Conservation (phyloP, 257 asterid species). For the Fraxinus cuspidata region DNA sequence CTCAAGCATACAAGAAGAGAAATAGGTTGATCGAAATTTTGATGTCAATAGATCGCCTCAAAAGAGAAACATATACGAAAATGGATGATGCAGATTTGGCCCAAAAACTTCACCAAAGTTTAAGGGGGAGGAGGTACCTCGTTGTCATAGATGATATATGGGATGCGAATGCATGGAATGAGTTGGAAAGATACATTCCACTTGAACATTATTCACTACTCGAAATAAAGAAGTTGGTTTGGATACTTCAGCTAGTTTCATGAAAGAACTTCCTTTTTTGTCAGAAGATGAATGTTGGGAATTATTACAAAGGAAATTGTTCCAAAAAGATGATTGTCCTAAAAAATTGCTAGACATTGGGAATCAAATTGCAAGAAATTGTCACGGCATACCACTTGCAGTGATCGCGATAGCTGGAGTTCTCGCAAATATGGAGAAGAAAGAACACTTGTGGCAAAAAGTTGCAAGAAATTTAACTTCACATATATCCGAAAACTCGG, state of each 20-base stretch:
- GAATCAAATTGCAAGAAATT: not conserved
- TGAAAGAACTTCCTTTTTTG: not conserved
- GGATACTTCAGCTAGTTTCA: not conserved
- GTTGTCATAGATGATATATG: constrained; percentile 29
- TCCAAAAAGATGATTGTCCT: not conserved
- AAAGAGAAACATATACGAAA: not conserved
- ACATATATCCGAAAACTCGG: too few relatives aligned
- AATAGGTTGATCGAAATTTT: not conserved
- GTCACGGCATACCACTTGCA: constrained; percentile 12
- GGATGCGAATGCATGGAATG: constrained; percentile 4
- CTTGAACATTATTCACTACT: constrained; percentile 14
- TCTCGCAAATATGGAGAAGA: constrained; percentile 4
- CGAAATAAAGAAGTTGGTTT: not conserved
- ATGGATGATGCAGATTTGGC: not conserved
- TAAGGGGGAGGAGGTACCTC: constrained; percentile 8
- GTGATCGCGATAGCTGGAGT: constrained; percentile 3
- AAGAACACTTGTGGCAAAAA: not conserved
- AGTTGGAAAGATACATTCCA: not conserved
- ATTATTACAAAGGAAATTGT: not conserved
- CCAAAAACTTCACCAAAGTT: not conserved
- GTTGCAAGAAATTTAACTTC: not conserved
- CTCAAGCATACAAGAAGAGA: constrained; percentile 1
- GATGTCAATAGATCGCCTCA: not conserved
- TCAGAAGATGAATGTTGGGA: not conserved
- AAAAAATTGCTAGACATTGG: not conserved